phyloP scores from a whole-genome alignment of 1,284 basidiomycete genomes.

The Papiliotrema nemorosa region DNA sequence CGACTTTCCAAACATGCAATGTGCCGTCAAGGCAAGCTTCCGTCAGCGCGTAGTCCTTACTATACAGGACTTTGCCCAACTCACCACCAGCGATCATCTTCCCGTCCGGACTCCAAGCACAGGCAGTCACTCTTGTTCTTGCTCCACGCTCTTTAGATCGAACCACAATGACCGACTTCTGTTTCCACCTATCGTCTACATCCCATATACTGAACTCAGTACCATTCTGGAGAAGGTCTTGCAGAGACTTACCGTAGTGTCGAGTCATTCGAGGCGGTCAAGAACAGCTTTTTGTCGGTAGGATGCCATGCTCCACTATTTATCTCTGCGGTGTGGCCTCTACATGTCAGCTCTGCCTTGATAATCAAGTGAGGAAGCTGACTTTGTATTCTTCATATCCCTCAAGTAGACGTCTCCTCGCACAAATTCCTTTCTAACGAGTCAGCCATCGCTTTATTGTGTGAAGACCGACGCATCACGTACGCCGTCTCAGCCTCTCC shows the following conservation, averaged over 20 bases:
- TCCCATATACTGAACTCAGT: conserved; percentile 77
- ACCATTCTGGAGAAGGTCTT: not conserved
- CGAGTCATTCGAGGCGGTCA: conserved; percentile 91
- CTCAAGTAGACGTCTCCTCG: conserved; percentile 98
- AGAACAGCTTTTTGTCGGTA: conserved; percentile 72
- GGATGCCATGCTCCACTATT: conserved; percentile 91
- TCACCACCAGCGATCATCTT: conserved; percentile 77
- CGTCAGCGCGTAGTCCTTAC: not conserved
- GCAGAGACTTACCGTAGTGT: conserved; percentile 68
- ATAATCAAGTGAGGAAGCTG: conserved; percentile 34
- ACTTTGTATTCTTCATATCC: conserved; percentile 97
- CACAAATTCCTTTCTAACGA: conserved; percentile 69
- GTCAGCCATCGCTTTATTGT: not conserved
- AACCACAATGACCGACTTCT: conserved; percentile 90
- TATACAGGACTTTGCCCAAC: conserved; percentile 36
- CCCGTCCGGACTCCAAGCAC: conserved; percentile 81
- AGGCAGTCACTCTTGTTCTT: conserved; percentile 83
- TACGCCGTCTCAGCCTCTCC: conserved; percentile 67
- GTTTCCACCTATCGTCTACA: conserved; percentile 77
- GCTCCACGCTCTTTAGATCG: conserved; percentile 95
- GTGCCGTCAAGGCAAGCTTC: conserved; percentile 85
- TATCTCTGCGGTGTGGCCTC: conserved; percentile 91
- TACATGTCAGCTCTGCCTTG: conserved; percentile 39
- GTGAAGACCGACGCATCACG: not conserved
- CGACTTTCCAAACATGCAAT: conserved; percentile 88